Percentiles rank a stretch among this genome's conserved stretches.
phyloP scores from a whole-genome alignment of 495 filamentous ascomycete genomes.

The Geopyxis carbonaria region DNA sequence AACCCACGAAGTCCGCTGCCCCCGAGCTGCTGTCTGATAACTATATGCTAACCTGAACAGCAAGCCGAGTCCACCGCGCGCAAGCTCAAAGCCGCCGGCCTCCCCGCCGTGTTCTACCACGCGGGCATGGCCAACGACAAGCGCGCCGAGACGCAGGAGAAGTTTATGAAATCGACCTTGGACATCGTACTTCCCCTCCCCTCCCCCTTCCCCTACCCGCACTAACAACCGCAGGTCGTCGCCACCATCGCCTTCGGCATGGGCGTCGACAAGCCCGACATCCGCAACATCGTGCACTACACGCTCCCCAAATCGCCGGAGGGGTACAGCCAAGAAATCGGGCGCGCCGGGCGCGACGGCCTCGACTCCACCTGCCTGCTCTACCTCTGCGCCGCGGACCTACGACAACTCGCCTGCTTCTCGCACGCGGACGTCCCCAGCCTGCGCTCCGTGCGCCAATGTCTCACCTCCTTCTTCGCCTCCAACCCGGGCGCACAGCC shows the following conservation, averaged over 20 bases:
- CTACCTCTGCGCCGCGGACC: slow-evolving; percentile 36
- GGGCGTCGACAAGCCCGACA: slow-evolving; percentile 94
- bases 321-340: slow-evolving; percentile 95
- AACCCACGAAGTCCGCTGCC: slow-evolving; percentile 25
- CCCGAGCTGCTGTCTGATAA: not conserved
- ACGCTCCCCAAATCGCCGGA: slow-evolving; percentile 87
- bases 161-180: slow-evolving; percentile 34
- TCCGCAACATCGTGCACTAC: slow-evolving; percentile 88
- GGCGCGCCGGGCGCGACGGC: slow-evolving; percentile 87
- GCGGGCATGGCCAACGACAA: slow-evolving; percentile 32
- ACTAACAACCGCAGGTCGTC: slow-evolving; percentile 48
- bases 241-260: slow-evolving; percentile 99
- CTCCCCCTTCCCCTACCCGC: no score
- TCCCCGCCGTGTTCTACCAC: slow-evolving; percentile 35
- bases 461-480: slow-evolving; percentile 34
- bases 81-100: slow-evolving; percentile 24
- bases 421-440: slow-evolving; percentile 40
- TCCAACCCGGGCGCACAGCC: slow-evolving; percentile 15
- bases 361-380: slow-evolving; percentile 42
- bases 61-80: slow-evolving; percentile 32
- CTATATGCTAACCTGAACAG: slow-evolving; percentile 13
- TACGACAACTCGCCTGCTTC: slow-evolving; percentile 37
- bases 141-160: slow-evolving; percentile 33
- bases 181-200: slow-evolving; percentile 25
- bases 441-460: slow-evolving; percentile 27